Percentiles rank a stretch among this genome's conserved stretches.
These are phyloP conservation scores for Sporothrix pseudoabietina DNA, from an alignment of 2,329 filamentous ascomycete genomes.

Conservation along the genomic window DNA sequence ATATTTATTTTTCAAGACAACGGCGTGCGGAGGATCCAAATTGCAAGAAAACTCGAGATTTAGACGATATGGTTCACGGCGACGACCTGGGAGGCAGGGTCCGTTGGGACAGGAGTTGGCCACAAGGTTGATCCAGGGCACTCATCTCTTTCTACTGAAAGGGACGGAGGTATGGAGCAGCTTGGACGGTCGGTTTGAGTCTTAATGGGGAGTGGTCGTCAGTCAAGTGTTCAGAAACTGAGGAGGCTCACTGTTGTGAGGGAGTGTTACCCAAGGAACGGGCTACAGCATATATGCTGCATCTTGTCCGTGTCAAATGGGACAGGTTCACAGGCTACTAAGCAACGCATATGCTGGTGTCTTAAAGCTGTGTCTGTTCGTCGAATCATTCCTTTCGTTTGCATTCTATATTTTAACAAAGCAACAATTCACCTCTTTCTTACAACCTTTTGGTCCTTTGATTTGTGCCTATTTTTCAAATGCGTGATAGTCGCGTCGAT, in stretches of 20 bases:
- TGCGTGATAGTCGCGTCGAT: background rate
- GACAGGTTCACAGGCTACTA: background rate
- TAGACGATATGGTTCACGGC: background rate
- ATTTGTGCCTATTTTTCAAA: background rate
- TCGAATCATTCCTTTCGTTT: background rate
- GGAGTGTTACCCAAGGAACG: background rate
- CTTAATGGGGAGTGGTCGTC: background rate
- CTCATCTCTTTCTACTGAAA: background rate
- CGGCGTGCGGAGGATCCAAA: slow-evolving; percentile 32
- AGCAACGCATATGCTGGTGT: background rate
- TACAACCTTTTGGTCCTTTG: background rate
- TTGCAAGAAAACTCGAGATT: slow-evolving; percentile 29
- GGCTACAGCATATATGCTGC: background rate
- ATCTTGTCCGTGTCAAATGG: background rate
- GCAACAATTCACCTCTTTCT: slow-evolving; percentile 21
- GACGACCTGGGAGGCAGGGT: background rate
- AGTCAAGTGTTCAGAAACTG: background rate
- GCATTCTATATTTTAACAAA: background rate
- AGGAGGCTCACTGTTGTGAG: background rate
- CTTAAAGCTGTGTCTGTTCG: background rate
- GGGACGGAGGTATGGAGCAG: background rate
- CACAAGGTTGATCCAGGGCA: background rate
- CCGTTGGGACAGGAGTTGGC: background rate
- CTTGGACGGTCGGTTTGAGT: background rate
- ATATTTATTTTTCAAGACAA: slow-evolving; percentile 18